Evolutionary conservation across 257 asterid species (phyloP), one percentile per base, ranked within the genome.

Genomic region (Mentha longifolia): DNA sequence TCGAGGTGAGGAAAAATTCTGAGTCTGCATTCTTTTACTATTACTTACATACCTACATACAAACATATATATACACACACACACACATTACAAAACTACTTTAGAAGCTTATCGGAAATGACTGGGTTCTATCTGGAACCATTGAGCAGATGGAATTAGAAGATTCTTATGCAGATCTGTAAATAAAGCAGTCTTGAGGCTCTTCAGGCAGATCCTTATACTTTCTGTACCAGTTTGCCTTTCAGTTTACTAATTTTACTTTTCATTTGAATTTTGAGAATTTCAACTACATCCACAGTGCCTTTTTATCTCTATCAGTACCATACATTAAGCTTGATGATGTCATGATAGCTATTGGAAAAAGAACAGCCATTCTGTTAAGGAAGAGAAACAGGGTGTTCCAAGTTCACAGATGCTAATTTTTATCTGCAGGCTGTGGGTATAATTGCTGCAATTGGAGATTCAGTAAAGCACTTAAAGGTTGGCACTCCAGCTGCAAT

Each of bases 401-500:
- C 47, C 60, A 31, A 56, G 4, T 15, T 46, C 68, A 65, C 49
- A 17, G 3, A 46, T 68, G 45, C 74, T 37, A 35, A 74, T 31
- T 60, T 60, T 37, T 66, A 64, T 69, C 64, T 83, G 72, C 83
- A 94, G 99, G 99, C 95, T 78, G 99, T 94, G 62, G 99, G 99
- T 46, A 74, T 94, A 66, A 82, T 94, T 82, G 99, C 97, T 76
- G 99, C 89, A 52, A 63, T 87, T 54, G 99, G 99, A 6, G 92
- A 94, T 79, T 86, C 95, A 70, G 97, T 94, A 16, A 88, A 80
- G 67, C 84, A 89, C 74, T 76, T 94, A 60, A 86, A 85, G 80
- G 91, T 91, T 79, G 99, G 97, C 65, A 86, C 88, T 68, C 90
- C 99, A 13, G 99, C 97, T 77, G 99, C 99, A 67, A 75, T 91